Evolutionary conservation across 75 land plant genomes (phyloP).

Genomic region (Azolla pinnata): DNA sequence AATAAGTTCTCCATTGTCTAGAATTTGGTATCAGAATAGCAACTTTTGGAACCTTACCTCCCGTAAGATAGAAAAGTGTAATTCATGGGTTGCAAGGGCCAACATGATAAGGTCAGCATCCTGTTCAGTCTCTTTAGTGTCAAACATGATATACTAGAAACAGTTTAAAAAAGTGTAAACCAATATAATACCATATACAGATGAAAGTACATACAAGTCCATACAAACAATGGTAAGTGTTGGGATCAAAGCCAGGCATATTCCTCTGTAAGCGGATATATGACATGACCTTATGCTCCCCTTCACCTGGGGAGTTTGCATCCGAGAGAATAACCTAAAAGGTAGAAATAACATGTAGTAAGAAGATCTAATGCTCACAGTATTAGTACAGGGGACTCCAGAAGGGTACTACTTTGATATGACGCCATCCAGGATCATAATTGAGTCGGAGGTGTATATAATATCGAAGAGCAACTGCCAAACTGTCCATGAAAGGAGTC

Average conservation of each 20-base stretch:
- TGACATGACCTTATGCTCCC: conserved; percentile 87
- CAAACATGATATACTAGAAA: too few relatives aligned
- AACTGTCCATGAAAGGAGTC: conserved; percentile 73
- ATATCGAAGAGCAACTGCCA: conserved; percentile 69
- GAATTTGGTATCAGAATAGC: not conserved
- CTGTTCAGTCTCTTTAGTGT: too few relatives aligned
- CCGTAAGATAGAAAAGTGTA: conserved; percentile 70
- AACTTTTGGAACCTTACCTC: conserved; percentile 31
- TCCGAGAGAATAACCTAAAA: conserved; percentile 82
- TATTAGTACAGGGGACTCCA: not conserved
- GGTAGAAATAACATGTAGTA: not conserved
- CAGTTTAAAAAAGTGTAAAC: too few relatives aligned
- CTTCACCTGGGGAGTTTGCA: conserved; percentile 93
- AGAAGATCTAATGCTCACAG: too few relatives aligned
- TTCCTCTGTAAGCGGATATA: conserved; percentile 81
- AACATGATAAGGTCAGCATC: conserved; percentile 99
- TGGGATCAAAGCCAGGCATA: conserved; percentile 84
- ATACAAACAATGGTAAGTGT: conserved; percentile 79
- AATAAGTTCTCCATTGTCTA: not conserved
- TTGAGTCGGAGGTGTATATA: conserved; percentile 75
- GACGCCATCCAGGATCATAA: conserved; percentile 76
- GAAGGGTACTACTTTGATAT: conserved; percentile 42
- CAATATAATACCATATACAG: too few relatives aligned
- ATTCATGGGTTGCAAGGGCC: conserved; percentile 93
- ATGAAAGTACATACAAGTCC: conserved; percentile 88